Evolutionary conservation across 2,329 filamentous ascomycete species (phyloP).

Genomic region (Dactylellina haptotyla): DNA sequence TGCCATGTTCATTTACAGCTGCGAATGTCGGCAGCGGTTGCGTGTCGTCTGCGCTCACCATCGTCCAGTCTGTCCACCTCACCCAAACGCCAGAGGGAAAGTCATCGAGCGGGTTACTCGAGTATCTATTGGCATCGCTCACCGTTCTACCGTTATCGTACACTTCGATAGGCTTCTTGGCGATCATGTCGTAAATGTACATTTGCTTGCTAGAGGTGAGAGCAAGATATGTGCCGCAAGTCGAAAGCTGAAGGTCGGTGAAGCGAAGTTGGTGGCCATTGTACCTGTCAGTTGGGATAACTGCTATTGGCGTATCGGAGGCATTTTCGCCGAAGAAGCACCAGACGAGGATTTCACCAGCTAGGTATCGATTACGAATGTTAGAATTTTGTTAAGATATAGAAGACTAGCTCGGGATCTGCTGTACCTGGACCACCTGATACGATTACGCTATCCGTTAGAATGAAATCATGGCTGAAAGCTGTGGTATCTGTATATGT

Average conservation of each 20-base stretch:
- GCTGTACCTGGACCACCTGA: conserved; percentile 57
- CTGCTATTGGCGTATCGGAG: conserved; percentile 55
- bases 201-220: conserved; percentile 58
- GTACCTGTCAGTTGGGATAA: conserved; percentile 55
- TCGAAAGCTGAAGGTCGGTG: conserved; percentile 53
- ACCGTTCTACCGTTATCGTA: conserved; percentile 58
- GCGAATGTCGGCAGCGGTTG: conserved; percentile 12
- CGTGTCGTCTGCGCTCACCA: conserved; percentile 22
- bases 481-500: conserved; percentile 56
- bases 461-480: conserved; percentile 58
- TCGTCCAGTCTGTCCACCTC: conserved; percentile 54
- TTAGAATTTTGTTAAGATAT: conserved; percentile 20
- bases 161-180: conserved; percentile 56
- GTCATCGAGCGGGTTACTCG: conserved; percentile 57
- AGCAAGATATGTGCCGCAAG: conserved; percentile 57
- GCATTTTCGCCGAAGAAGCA: conserved; percentile 35
- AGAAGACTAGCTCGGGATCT: conserved; percentile 27
- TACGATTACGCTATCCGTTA: conserved; percentile 58
- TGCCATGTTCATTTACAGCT: conserved; percentile 29
- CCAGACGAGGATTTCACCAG: conserved; percentile 50
- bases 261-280: conserved; percentile 43
- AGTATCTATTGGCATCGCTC: conserved; percentile 56
- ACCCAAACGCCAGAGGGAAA: conserved; percentile 58
- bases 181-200: conserved; percentile 59
- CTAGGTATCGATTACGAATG: too few relatives aligned